phyloP scores from a whole-genome alignment of 2,329 filamentous ascomycete species.

The Fusarium anguioides region DNA sequence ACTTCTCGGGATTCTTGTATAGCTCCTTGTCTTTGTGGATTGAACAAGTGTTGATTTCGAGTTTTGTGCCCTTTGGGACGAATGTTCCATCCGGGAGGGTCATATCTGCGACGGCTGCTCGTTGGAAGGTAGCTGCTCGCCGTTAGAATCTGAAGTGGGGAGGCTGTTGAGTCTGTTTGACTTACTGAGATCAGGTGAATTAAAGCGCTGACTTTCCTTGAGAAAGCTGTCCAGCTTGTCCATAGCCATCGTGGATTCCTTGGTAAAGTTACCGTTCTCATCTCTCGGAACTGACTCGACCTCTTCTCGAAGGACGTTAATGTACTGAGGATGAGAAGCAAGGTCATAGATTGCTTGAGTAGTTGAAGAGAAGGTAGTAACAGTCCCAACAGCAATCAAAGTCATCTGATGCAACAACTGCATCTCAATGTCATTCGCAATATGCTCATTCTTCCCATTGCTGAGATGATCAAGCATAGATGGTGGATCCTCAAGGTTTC shows the following conservation, averaged over 20 bases:
- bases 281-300: background rate
- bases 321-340: constrained; percentile 28
- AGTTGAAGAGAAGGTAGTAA: constrained; percentile 32
- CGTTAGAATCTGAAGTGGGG: rapidly evolving
- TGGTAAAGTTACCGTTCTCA: background rate
- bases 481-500: background rate
- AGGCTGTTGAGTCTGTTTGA: rapidly evolving
- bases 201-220: constrained; percentile 38
- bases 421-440: constrained; percentile 6
- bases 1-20: constrained; percentile 13
- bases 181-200: constrained; percentile 37
- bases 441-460: background rate
- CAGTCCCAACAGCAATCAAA: constrained; percentile 26
- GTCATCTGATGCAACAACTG: constrained; percentile 24
- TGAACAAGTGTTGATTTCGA: constrained; percentile 34
- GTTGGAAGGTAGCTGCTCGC: background rate
- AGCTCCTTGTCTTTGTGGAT: constrained; percentile 21
- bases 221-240: constrained; percentile 41
- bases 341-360: constrained; percentile 39
- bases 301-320: constrained; percentile 19
- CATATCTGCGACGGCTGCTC: constrained; percentile 4
- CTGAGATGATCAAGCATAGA: constrained; percentile 17
- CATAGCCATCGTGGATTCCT: background rate
- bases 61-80: constrained; percentile 30
- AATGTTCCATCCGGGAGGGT: constrained; percentile 29